Conservation (phyloP, 805 yeast genomes). For the Saturnispora ahearnii region DNA sequence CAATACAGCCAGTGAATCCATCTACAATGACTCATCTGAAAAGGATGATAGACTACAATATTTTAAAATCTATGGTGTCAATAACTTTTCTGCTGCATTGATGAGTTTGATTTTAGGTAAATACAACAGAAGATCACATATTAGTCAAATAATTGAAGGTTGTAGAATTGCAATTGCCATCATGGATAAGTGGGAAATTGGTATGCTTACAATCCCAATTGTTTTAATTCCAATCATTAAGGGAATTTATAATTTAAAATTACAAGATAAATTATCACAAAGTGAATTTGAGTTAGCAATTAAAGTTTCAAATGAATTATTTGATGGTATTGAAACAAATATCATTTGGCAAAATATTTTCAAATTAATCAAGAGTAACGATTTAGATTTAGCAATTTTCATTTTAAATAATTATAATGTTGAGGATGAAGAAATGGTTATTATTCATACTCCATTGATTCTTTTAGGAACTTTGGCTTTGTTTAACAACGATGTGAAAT, state of each 20-base stretch:
- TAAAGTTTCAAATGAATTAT: conserved; percentile 55
- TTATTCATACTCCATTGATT: conserved; percentile 66
- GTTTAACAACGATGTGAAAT: conserved; percentile 25
- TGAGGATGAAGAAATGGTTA: conserved; percentile 79
- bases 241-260: conserved; percentile 29
- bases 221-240: conserved; percentile 58
- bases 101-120: conserved; percentile 35
- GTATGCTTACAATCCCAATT: conserved; percentile 60
- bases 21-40: conserved; percentile 4
- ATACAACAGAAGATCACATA: conserved; percentile 15
- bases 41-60: conserved; percentile 37
- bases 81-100: conserved; percentile 44
- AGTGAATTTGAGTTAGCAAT: conserved; percentile 38
- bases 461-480: conserved; percentile 34
- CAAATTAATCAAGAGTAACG: conserved; percentile 31
- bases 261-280: conserved; percentile 16
- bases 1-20: conserved; percentile 11
- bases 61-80: conserved; percentile 50
- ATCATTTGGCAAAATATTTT: conserved; percentile 66
- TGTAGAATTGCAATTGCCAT: conserved; percentile 61
- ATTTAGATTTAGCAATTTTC: conserved; percentile 46
- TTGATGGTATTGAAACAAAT: conserved; percentile 78
- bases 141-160: conserved; percentile 37
- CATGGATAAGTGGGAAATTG: conserved; percentile 94
- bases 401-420: conserved; percentile 59